Evolutionary conservation across 768 basidiomycete species (phyloP), one percentile per base, ranked within the genome.

Genomic region (Phaeotremella skinneri): DNA sequence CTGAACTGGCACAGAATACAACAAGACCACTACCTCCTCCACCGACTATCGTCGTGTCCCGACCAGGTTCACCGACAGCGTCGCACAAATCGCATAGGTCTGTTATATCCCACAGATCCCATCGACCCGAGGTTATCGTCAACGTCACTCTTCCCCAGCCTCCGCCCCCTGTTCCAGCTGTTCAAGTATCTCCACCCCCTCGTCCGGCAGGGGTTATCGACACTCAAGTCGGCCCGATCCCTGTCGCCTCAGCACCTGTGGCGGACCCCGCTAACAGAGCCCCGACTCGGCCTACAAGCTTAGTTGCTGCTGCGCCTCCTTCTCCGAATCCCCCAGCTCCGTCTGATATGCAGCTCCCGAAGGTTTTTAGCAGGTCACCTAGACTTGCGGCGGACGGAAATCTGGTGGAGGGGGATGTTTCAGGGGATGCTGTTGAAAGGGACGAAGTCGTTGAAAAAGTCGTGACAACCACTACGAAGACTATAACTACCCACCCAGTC

Each of bases 81-180:
- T 45, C 43, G 43, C 58, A 52, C 29, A 14, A 29, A 26, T 52
- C 50, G 17, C 54, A 53, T 45, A 49, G 51, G 53, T 62, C 61
- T 37, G 30, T 27, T 13, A n/a, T n/a, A n/a, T n/a, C n/a, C n/a
- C n/a, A n/a, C n/a, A n/a, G n/a, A n/a, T 59, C 63, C 27, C 67
- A 68, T 56, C 67, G 63, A 26, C 67, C 64, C 13, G 59, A 64
- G 48, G 63, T 70, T 9, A 55, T 67, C 49, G 68, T 67, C 37
- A 70, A 66, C 63, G 65, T 67, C 11, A 70, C 61, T 39, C 55
- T 64, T 23, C 64, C 68, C 32, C 56, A 3, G 34, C 59, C 30
- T 26, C 59, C 43, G 23, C 50, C 23, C 39, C 47, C 27, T n/a
- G 30, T 50, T 21, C 37, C 49, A 5, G 13, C 57, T 16, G 55